These are phyloP conservation scores for Didymella pinodella DNA, from an alignment of 2,329 filamentous ascomycete species.

Conservation along the genomic window DNA sequence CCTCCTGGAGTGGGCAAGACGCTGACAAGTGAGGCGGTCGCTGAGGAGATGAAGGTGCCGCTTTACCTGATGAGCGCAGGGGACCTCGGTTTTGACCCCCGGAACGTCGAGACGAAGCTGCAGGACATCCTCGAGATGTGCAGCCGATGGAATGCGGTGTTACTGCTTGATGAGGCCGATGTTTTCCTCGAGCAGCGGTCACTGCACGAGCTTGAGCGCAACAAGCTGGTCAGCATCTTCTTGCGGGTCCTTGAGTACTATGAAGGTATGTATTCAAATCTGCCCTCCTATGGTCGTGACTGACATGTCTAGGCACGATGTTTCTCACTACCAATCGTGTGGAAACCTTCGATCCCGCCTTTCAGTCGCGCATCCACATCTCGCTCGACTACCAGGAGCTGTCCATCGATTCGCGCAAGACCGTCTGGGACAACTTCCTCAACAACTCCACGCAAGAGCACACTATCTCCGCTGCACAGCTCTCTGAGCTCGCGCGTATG, in stretches of 20 bases:
- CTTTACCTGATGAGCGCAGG: constrained; percentile 83
- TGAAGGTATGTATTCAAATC: constrained; percentile 32
- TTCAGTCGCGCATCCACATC: constrained; percentile 46
- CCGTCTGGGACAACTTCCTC: constrained; percentile 45
- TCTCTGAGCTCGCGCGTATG: constrained; percentile 52
- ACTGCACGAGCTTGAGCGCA: constrained; percentile 43
- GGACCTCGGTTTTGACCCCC: constrained; percentile 58
- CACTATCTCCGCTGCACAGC: constrained; percentile 37
- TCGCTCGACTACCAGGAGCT: constrained; percentile 41
- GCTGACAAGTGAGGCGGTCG: constrained; percentile 83
- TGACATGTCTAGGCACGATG: constrained; percentile 22
- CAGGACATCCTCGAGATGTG: constrained; percentile 59
- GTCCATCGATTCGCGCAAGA: constrained; percentile 28
- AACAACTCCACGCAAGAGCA: constrained; percentile 23
- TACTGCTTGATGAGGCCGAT: constrained; percentile 67
- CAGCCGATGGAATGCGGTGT: constrained; percentile 60
- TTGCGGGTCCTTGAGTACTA: constrained; percentile 47
- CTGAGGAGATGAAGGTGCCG: constrained; percentile 81
- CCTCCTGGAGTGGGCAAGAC: constrained; percentile 89
- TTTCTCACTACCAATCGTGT: constrained; percentile 49
- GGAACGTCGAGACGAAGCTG: constrained; percentile 56
- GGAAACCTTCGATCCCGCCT: constrained; percentile 43
- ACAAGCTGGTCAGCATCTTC: constrained; percentile 52
- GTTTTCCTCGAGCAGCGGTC: constrained; percentile 65
- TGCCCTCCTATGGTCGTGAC: background rate